Percentiles rank a stretch among this genome's conserved stretches.
Conservation (phyloP, 2,329 filamentous ascomycete genomes). For the Diplodia intermedia region DNA sequence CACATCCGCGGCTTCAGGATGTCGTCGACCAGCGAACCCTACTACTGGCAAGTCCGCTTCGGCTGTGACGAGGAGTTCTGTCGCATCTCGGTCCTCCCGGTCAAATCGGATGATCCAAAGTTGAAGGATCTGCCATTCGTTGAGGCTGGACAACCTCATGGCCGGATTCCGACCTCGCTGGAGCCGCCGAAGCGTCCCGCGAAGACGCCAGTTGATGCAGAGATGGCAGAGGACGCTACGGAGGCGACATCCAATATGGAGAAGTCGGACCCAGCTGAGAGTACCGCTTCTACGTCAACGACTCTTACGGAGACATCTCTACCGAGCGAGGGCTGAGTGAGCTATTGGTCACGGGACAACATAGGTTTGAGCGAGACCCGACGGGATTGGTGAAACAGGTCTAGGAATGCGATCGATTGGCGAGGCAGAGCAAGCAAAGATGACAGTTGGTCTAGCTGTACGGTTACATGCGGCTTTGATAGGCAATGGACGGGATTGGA, state of each 20-base stretch:
- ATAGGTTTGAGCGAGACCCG: background rate
- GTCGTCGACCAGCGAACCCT: background rate
- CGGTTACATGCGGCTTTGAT: conserved; percentile 26
- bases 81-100: background rate
- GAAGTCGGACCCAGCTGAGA: background rate
- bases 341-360: background rate
- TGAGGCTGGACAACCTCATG: background rate
- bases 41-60: background rate
- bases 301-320: background rate
- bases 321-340: background rate
- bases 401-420: background rate
- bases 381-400: background rate
- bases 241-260: background rate
- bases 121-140: background rate
- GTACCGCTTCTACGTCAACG: background rate
- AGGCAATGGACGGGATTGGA: background rate
- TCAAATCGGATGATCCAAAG: background rate
- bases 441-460: background rate
- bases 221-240: background rate
- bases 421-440: background rate
- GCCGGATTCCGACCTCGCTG: background rate
- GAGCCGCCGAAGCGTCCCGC: background rate
- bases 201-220: background rate
- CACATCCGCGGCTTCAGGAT: background rate
- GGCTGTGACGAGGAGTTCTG: conserved; percentile 24